These are phyloP conservation scores for Colletotrichum sp. DNA, from an alignment of 2,329 filamentous ascomycete genomes.

Conservation along the genomic window DNA sequence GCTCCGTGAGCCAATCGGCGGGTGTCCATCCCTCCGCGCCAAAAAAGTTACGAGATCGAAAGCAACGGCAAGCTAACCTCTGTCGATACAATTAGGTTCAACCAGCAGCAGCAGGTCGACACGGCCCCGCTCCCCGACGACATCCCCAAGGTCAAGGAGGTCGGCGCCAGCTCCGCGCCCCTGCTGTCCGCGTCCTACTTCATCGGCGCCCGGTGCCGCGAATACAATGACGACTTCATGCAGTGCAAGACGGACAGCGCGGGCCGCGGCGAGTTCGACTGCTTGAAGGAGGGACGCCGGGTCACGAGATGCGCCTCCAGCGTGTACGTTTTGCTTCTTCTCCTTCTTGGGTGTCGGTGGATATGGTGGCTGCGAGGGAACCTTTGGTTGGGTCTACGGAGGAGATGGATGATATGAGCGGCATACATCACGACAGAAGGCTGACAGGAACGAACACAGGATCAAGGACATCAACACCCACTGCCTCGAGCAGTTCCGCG, in stretches of 20 bases:
- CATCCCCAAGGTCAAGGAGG: constrained; percentile 91
- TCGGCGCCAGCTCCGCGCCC: constrained; percentile 91
- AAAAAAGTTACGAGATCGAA: not conserved
- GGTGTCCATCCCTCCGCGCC: not conserved
- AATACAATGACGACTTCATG: constrained; percentile 99
- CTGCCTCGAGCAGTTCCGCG: constrained; percentile 89
- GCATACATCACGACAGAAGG: not conserved
- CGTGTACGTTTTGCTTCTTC: constrained; percentile 72
- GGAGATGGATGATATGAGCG: not conserved
- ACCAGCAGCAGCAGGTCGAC: constrained; percentile 91
- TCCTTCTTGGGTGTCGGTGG: not conserved
- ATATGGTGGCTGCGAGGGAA: not conserved
- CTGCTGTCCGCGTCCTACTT: constrained; percentile 93
- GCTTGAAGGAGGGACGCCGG: constrained; percentile 93
- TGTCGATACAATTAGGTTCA: constrained; percentile 71
- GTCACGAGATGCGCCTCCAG: constrained; percentile 96
- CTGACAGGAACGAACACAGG: constrained; percentile 47
- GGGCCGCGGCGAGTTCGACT: constrained; percentile 90
- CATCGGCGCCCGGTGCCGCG: constrained; percentile 92
- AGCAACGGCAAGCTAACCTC: not conserved
- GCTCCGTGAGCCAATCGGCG: not conserved
- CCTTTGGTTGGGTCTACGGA: not conserved
- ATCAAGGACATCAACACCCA: constrained; percentile 95
- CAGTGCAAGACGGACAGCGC: constrained; percentile 97
- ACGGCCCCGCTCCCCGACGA: constrained; percentile 91